Base-by-base conservation (phyloP, 1,139 yeast genomes). In the Casaregolazyma suthepensis region DNA sequence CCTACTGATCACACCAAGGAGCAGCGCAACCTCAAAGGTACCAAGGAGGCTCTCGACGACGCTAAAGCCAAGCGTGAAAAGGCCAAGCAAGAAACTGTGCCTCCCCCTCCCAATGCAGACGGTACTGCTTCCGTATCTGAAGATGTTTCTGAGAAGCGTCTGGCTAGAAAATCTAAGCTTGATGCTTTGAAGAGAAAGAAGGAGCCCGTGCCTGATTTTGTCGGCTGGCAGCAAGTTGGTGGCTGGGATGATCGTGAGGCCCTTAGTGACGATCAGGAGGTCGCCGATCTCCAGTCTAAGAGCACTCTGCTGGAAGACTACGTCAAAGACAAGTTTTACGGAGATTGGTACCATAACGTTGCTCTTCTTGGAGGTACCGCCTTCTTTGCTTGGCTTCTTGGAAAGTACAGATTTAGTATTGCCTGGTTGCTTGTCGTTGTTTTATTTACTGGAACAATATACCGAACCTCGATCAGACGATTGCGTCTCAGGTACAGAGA, bases 141-240 rank as follows among this genome's bases (percentile, higher is more conserved):
- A 4, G 22, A 49, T 13, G 43, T 49, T 7, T 37, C 52, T 18
- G 22, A 49, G 17, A 9, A 29, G 3, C 46, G 52, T n/a, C 26
- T 49, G 15, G 47, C 44, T 3, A 37, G 31, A 17, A 49, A 49
- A 29, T 45, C 54, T 29, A 44, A 37, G 15, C 12, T 22, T 10
- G 51, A 46, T 31, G 20, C 20, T 1, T 23, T 47, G 17, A 22
- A 13, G 26, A 20, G 46, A 35, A 57, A 58, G 45, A 54, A 49
- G 43, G 56, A 54, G 40, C 52, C 57, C n/a, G 57, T 43, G 13
- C 63, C 68, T 18, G 63, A 61, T 20, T 59, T 54, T 49, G 56
- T 89, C 54, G 98, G 98, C 19, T 91, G 98, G 98, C 87, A 85
- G 67, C 96, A 91, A 70, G 91, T 87, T 49, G 93, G 95, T 15